Percentiles rank a stretch among this genome's conserved stretches.
Conservation (phyloP, 805 yeast genomes). For the Pichia nanzhaoensis region DNA sequence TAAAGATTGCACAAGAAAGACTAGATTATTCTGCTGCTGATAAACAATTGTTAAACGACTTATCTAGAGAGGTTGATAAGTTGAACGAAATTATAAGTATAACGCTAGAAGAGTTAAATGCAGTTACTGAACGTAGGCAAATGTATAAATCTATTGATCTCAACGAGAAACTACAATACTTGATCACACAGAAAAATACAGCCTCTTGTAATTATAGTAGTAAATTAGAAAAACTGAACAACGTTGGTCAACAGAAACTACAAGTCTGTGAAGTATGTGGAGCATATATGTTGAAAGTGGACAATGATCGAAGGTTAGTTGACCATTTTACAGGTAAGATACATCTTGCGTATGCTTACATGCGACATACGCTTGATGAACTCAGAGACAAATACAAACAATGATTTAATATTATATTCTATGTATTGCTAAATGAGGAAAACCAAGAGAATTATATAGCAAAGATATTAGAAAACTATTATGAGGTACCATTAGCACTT, state of each 20-base stretch:
- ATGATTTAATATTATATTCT: background rate
- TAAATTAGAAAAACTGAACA: slow-evolving; percentile 68
- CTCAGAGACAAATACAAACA: slow-evolving; percentile 24
- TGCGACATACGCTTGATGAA: slow-evolving; percentile 51
- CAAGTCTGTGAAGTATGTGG: slow-evolving; percentile 91
- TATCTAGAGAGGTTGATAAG: slow-evolving; percentile 47
- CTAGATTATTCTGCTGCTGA: slow-evolving; percentile 68
- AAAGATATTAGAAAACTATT: too few species aligned
- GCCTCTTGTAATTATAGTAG: slow-evolving; percentile 51
- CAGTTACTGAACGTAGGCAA: slow-evolving; percentile 40
- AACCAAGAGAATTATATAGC: background rate
- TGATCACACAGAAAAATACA: slow-evolving; percentile 41
- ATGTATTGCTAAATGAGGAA: background rate
- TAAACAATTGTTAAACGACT: slow-evolving; percentile 21
- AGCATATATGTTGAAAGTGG: slow-evolving; percentile 77
- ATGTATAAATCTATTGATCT: slow-evolving; percentile 45
- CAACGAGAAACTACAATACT: slow-evolving; percentile 38
- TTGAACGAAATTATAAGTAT: slow-evolving; percentile 59
- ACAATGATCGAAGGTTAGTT: slow-evolving; percentile 80
- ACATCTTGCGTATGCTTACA: slow-evolving; percentile 73
- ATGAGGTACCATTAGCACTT: background rate
- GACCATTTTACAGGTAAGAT: slow-evolving; percentile 87
- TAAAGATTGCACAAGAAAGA: slow-evolving; percentile 54
- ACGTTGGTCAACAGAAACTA: slow-evolving; percentile 80
- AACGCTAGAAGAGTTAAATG: slow-evolving; percentile 54